Evolutionary conservation across 2,329 filamentous ascomycete species (phyloP), one percentile per base, ranked within the genome.

Genomic region (Tolypocladium tropicale): DNA sequence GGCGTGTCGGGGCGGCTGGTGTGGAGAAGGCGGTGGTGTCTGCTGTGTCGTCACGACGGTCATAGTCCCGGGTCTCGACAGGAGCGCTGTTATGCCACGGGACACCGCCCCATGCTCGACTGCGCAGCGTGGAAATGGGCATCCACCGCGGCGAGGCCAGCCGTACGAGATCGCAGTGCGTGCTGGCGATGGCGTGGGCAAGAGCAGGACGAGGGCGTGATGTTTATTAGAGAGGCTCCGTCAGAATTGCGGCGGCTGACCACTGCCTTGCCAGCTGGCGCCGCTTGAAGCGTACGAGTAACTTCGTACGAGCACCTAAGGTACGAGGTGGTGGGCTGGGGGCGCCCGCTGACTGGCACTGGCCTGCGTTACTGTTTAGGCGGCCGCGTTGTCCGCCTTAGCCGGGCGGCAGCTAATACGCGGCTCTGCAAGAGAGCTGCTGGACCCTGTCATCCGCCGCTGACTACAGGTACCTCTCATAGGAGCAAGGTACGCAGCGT

Each of bases 21-120:
- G 57, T 50, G 56, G 60, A 21, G 53, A 57, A 56, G 56, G 63
- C 46, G 63, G 57, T 11, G 57, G 56, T 50, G 54, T 56, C 56
- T 55, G 55, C 48, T 60, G 58, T 51, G 53, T 55, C 53, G 55
- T 55, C 32, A 57, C 51, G 48, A 58, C 54, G 50, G 59, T 58
- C 60, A 58, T 59, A 37, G 55, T 56, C 52, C 46, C 49, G 52
- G 23, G 39, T 39, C 49, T 54, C 33, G 52, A 33, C 55, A 7
- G 14, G 52, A 48, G 48, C 55, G 11, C 55, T 56, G 52, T 3
- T 43, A 21, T 16, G 36, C 25, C 43, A 33, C 36, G 34, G 54
- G 55, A 30, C 52, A n/a, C 34, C 55, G 36, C 52, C 52, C 55
- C 55, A 56, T 56, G 55, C 50, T 41, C 54, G 37, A 23, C 30